A percentile compares a stretch with the other conserved stretches of the same genome.
Evolutionary conservation across 2,329 filamentous ascomycete species (phyloP).

Genomic region (Cladosporium sp.): DNA sequence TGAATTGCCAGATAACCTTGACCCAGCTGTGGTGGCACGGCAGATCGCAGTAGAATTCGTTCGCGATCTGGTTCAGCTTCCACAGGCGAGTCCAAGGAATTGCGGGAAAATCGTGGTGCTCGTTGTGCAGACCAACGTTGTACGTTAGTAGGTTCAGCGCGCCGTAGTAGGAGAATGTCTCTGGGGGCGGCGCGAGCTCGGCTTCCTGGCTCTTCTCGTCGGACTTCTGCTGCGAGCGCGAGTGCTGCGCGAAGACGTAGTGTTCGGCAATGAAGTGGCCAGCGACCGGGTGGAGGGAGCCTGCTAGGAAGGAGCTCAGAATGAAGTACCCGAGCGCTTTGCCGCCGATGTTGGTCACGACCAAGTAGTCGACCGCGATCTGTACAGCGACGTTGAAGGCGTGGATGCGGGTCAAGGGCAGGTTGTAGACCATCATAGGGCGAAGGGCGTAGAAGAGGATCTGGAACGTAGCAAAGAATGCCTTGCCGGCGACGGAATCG

Average conservation of each 20-base stretch:
- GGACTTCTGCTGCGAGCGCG: constrained; percentile 36
- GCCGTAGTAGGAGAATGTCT: constrained; percentile 97
- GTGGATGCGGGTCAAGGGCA: constrained; percentile 83
- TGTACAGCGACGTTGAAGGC: constrained; percentile 75
- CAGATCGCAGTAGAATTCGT: constrained; percentile 86
- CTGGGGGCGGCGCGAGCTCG: constrained; percentile 57
- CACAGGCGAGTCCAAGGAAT: constrained; percentile 89
- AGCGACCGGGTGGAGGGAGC: constrained; percentile 86
- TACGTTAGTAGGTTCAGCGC: constrained; percentile 88
- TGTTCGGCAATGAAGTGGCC: constrained; percentile 99
- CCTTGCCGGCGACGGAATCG: constrained; percentile 90
- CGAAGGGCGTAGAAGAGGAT: constrained; percentile 97
- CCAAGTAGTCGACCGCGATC: constrained; percentile 66
- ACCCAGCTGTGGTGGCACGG: constrained; percentile 87
- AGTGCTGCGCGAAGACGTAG: constrained; percentile 52
- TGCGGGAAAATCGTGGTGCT: constrained; percentile 98
- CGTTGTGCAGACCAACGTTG: constrained; percentile 96
- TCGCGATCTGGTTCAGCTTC: constrained; percentile 70
- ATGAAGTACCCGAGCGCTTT: constrained; percentile 77
- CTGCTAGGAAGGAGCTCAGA: constrained; percentile 86
- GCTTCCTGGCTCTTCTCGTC: constrained; percentile 40
- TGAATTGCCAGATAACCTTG: constrained; percentile 92
- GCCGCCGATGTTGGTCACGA: constrained; percentile 58
- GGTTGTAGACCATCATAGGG: constrained; percentile 87
- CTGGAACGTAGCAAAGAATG: constrained; percentile 99